Conservation (phyloP, 2,329 filamentous ascomycete species). For the Fusarium sp. region DNA sequence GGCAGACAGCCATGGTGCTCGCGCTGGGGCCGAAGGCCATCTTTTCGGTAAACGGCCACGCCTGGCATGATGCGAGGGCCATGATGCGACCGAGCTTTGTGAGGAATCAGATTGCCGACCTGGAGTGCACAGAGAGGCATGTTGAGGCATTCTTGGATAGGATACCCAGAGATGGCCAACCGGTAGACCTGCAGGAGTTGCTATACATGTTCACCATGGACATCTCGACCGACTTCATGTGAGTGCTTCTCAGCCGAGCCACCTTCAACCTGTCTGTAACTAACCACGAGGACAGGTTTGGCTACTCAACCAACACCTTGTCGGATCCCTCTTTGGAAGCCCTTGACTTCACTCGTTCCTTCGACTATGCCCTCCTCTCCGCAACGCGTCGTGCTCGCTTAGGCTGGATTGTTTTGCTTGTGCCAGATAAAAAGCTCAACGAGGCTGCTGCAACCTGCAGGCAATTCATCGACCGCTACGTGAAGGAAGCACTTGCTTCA, state of each 20-base stretch:
- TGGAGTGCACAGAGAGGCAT: conserved; percentile 78
- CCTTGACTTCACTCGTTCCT: conserved; percentile 59
- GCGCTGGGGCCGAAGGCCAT: conserved; percentile 65
- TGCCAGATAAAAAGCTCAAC: conserved; percentile 53
- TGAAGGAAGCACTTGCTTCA: conserved; percentile 55
- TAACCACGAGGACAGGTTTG: conserved; percentile 48
- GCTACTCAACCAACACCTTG: conserved; percentile 56
- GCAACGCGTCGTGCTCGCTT: conserved; percentile 50
- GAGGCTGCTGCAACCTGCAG: conserved; percentile 55
- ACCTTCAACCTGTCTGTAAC: neutral
- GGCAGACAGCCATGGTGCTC: conserved; percentile 52
- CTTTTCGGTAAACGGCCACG: conserved; percentile 64
- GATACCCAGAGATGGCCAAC: conserved; percentile 66
- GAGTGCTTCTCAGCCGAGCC: conserved; percentile 32
- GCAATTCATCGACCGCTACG: conserved; percentile 61
- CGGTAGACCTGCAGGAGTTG: conserved; percentile 71
- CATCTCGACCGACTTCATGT: conserved; percentile 74
- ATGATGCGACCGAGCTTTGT: conserved; percentile 67
- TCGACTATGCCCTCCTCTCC: conserved; percentile 54
- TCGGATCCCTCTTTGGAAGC: conserved; percentile 51
- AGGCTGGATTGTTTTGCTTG: conserved; percentile 52
- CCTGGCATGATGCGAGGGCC: conserved; percentile 65
- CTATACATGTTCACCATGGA: conserved; percentile 77
- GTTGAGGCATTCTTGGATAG: conserved; percentile 69
- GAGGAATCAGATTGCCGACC: conserved; percentile 70